A percentile compares a stretch with the other conserved stretches of the same genome.
phyloP scores from a whole-genome alignment of 257 asterid genomes.

The Pogostemon cablin region DNA sequence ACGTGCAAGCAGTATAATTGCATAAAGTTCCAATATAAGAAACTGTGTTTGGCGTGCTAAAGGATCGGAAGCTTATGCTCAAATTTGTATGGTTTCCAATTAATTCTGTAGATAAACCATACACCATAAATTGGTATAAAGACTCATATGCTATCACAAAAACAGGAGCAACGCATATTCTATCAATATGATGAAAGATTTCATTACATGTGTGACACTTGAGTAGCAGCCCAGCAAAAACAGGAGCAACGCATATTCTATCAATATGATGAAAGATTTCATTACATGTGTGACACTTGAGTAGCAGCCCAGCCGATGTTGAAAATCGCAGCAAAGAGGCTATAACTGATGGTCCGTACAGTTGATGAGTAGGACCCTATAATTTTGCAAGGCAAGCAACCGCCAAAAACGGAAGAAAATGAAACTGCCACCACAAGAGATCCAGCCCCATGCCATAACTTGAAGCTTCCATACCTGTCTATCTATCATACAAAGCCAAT shows the following conservation, averaged over 20 bases:
- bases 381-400: conserved; percentile 85
- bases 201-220: conserved; percentile 91
- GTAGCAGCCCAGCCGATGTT: conserved; percentile 98
- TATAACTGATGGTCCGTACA: conserved; percentile 64
- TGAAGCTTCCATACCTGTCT: conserved; percentile 85
- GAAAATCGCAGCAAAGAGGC: conserved; percentile 84
- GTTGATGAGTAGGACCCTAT: conserved; percentile 64
- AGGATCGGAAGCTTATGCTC: background rate
- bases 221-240: conserved; percentile 91
- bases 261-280: conserved; percentile 19
- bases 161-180: background rate
- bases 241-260: background rate
- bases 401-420: conserved; percentile 92
- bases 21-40: background rate
- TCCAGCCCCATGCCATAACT: conserved; percentile 87
- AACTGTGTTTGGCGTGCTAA: background rate
- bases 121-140: background rate
- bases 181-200: conserved; percentile 16
- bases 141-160: conserved; percentile 5
- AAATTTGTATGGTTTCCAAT: background rate
- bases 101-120: conserved; percentile 6
- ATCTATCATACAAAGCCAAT: conserved; percentile 48
- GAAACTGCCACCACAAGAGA: conserved; percentile 81
- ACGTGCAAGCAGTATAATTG: conserved; percentile 8
- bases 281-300: conserved; percentile 95